phyloP scores from a whole-genome alignment of 768 basidiomycete genomes.

The Suillus plorans region DNA sequence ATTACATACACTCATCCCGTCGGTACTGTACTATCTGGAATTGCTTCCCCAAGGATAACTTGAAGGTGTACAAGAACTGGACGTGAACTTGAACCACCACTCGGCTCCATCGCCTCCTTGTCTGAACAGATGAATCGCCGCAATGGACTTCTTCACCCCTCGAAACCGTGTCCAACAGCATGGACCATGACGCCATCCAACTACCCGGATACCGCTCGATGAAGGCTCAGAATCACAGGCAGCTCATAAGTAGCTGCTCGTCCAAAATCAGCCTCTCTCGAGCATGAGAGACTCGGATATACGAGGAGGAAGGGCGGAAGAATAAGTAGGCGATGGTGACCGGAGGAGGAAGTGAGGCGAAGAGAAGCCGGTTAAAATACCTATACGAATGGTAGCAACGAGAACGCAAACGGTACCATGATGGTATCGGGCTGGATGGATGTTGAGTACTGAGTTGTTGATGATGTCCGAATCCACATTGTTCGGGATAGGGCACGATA shows the following conservation, averaged over 20 bases:
- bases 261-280: neutral
- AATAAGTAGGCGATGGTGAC: neutral
- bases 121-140: neutral
- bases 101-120: neutral
- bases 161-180: neutral
- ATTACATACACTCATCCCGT: too few species aligned
- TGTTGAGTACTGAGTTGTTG: too few species aligned
- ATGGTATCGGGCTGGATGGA: too few species aligned
- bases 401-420: too few species aligned
- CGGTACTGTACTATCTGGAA: too few species aligned
- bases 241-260: neutral
- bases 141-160: neutral
- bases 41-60: too few species aligned
- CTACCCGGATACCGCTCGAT: neutral
- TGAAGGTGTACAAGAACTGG: too few species aligned
- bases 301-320: too few species aligned
- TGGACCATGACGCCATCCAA: neutral
- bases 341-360: neutral
- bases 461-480: too few species aligned
- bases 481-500: too few species aligned
- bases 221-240: neutral
- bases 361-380: neutral
- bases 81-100: neutral
- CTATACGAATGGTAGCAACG: too few species aligned
- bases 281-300: neutral